Evolutionary conservation across 2,329 filamentous ascomycete species (phyloP).

Genomic region (Monascus ruber): DNA sequence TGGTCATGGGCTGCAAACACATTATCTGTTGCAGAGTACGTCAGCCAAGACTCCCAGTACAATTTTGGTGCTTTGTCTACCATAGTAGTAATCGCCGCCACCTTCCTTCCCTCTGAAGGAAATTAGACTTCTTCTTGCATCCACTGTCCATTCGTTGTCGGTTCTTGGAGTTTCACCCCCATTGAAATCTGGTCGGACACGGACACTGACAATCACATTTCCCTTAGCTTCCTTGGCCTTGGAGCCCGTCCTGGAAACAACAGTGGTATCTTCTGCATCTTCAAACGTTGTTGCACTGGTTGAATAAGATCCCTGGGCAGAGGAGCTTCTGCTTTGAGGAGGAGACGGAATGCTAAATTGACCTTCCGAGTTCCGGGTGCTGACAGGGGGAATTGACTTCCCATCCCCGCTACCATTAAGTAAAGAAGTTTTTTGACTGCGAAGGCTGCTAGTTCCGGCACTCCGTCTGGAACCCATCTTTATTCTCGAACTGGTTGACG

Average conservation of each 20-base stretch:
- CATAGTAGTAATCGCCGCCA: conserved; percentile 86
- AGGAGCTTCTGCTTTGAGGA: conserved; percentile 80
- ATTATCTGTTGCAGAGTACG: conserved; percentile 54
- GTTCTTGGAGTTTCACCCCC: conserved; percentile 50
- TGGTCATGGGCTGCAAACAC: conserved; percentile 91
- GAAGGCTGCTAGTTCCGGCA: conserved; percentile 41
- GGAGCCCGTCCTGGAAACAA: conserved; percentile 17
- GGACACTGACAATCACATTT: conserved; percentile 90
- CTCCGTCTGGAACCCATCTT: conserved; percentile 48
- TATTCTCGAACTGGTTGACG: conserved; percentile 31
- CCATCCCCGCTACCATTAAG: conserved; percentile 69
- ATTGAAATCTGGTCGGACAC: conserved; percentile 69
- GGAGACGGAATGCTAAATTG: conserved; percentile 69
- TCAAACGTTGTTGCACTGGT: conserved; percentile 85
- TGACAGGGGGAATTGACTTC: conserved; percentile 56
- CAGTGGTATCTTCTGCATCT: conserved; percentile 51
- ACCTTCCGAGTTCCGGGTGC: conserved; percentile 59
- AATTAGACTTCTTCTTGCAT: conserved; percentile 70
- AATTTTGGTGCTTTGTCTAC: conserved; percentile 39
- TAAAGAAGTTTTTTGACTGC: conserved; percentile 49
- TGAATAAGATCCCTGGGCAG: conserved; percentile 82
- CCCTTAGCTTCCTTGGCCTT: conserved; percentile 65
- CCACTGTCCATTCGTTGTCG: conserved; percentile 85
- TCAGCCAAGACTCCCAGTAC: conserved; percentile 8
- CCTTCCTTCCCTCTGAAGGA: conserved; percentile 79